These are phyloP conservation scores for Lecanicillium sp. DNA, from an alignment of 2,329 filamentous ascomycete species.

Conservation along the genomic window DNA sequence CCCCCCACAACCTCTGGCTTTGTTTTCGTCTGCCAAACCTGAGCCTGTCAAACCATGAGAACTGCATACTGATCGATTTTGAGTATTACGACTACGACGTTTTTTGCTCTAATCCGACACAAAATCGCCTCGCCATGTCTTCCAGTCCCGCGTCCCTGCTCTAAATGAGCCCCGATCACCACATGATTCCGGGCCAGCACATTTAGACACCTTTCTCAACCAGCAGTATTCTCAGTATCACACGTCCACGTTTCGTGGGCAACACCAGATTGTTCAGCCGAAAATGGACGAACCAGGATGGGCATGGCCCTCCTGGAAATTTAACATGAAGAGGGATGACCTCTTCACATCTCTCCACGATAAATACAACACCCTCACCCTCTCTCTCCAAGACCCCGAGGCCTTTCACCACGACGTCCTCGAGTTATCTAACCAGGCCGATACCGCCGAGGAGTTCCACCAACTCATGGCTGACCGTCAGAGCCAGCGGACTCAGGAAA, in stretches of 20 bases:
- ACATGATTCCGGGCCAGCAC: slow-evolving; percentile 6
- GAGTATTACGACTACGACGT: slow-evolving; percentile 4
- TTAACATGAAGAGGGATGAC: slow-evolving; percentile 54
- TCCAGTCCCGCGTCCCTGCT: slow-evolving; percentile 14
- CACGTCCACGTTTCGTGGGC: slow-evolving; percentile 5
- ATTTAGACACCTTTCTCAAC: slow-evolving; percentile 12
- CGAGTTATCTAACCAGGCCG: slow-evolving; percentile 49
- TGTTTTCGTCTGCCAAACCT: slow-evolving; percentile 16
- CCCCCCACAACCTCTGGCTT: slow-evolving; percentile 13
- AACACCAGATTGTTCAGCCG: slow-evolving; percentile 15
- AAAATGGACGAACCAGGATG: slow-evolving; percentile 49
- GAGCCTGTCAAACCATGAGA: slow-evolving; percentile 7
- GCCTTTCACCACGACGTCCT: slow-evolving; percentile 57
- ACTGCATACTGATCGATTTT: slow-evolving; percentile 11
- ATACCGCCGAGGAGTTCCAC: slow-evolving; percentile 48
- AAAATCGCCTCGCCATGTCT: slow-evolving; percentile 18
- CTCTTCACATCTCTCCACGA: slow-evolving; percentile 53
- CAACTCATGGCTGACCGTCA: slow-evolving; percentile 47
- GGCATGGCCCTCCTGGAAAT: slow-evolving; percentile 57
- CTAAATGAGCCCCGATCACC: slow-evolving; percentile 17
- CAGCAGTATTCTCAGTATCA: slow-evolving; percentile 14
- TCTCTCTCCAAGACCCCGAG: slow-evolving; percentile 51
- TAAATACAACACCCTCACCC: slow-evolving; percentile 53
- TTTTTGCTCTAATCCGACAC: slow-evolving; percentile 12
- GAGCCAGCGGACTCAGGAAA: slow-evolving; percentile 46